Conservation (phyloP, 2,329 filamentous ascomycete genomes). For the Thermoascus crustaceus region DNA sequence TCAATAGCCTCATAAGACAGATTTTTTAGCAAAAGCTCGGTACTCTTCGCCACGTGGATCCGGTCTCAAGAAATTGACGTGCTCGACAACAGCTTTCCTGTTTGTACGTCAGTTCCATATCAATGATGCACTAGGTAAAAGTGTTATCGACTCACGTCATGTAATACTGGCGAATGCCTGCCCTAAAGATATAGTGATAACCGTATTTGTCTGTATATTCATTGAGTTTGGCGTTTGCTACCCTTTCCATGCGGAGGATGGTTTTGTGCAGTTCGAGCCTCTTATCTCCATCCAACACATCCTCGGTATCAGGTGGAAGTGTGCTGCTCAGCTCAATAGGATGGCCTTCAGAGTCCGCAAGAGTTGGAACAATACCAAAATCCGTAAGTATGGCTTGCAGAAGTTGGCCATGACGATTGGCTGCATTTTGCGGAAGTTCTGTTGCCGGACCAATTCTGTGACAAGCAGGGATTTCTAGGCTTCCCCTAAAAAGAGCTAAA, state of each 20-base stretch:
- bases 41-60: constrained; percentile 12
- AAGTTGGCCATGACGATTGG: constrained; percentile 7
- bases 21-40: constrained; percentile 11
- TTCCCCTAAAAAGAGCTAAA: constrained; percentile 4
- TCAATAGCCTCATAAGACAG: constrained; percentile 18
- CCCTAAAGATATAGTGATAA: constrained; percentile 18
- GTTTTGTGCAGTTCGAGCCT: constrained; percentile 11
- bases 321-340: constrained; percentile 13
- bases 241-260: constrained; percentile 13
- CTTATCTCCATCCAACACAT: constrained; percentile 5
- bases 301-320: constrained; percentile 12
- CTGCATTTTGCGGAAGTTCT: constrained; percentile 4
- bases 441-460: constrained; percentile 3
- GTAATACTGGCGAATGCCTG: constrained; percentile 20
- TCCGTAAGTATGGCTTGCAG: constrained; percentile 11
- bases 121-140: neutral
- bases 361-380: constrained; percentile 10
- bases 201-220: constrained; percentile 14
- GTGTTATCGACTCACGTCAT: constrained; percentile 14
- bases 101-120: constrained; percentile 2
- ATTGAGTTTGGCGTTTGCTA: constrained; percentile 16
- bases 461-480: constrained; percentile 5
- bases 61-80: constrained; percentile 15
- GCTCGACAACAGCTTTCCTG: constrained; percentile 12
- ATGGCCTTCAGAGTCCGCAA: constrained; percentile 17